Base-by-base conservation (phyloP, 2,329 filamentous ascomycete species). In the Aspergillus glaucus region DNA sequence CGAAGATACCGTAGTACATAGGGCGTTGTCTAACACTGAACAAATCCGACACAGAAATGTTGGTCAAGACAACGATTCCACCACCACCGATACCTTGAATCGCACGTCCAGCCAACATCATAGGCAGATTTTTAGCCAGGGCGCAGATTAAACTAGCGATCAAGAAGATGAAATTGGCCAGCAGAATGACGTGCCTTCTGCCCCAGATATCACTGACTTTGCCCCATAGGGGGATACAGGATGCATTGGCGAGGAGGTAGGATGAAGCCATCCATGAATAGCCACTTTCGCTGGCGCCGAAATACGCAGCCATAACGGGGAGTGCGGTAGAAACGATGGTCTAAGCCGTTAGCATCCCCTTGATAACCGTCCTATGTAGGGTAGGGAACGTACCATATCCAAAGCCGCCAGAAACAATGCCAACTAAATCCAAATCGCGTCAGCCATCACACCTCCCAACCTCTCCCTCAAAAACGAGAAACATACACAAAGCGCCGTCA, bases 151-250 rank as follows among this genome's bases (percentile, higher is more conserved):
- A 64, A 30, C 79, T 82, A 21, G 80, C 81, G 14, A 82, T 64
- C 47, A 86, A 75, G 68, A 86, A 87, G 21, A 83, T 67, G 15
- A 75, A 66, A 50, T 84, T 83, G 15, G 81, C 81, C 3, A 77
- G 56, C 12, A 86, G 67, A 26, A 86, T 68, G 44, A 84, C 75
- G 10, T 77, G 77, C 57, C 86, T 87, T 37, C 84, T 73, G 2
- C 84, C 83, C 68, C 79, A 86, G 50, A 86, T 85, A 55, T 86
- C 84, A 41, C 79, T 81, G 19, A 84, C 67, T 58, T 84, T 84
- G 19, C 80, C 80, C 79, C 80, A 84, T 28, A 79, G 71, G 2
- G 79, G 79, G 2, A 78, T 77, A 17, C 76, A 69, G 12, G 72
- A 64, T 19, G 74, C 68, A 55, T 74, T 72, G 46, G 68, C 71